Base-by-base conservation (phyloP, 2,329 filamentous ascomycete species). In the Raffaelea albimanens region DNA sequence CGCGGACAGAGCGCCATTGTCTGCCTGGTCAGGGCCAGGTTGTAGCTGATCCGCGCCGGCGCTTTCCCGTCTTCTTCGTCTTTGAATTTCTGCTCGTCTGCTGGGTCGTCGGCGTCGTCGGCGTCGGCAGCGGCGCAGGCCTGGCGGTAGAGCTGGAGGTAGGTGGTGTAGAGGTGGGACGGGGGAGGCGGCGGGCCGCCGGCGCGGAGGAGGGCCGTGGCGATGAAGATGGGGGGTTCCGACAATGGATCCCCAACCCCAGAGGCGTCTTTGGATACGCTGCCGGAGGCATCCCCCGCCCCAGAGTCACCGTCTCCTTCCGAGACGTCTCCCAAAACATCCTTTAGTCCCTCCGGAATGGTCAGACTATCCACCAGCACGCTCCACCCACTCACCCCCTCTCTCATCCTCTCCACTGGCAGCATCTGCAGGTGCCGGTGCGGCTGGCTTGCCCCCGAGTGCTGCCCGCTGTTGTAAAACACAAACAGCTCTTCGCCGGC, bases 401-500 rank as follows among this genome's bases (percentile, higher is more conserved):
- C 70, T 33, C 65, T 69, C 82, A 87, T 87, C 18, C 70, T 65
- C 8, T 75, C 70, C 0, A 86, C 70, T 0, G 82, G 82, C 3
- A 88, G 63, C n/a, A 87, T 71, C 61, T 88, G 84, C 22, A 88
- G 62, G 57, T 88, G 84, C 4, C 84, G 65, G 58, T 87, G 84
- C 13, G 83, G 75, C 59, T 88, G 83, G 53, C 80, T 84, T 1
- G 83, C 82, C 3, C 83, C 84, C 4, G 81, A 85, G 56, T 82
- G 72, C 11, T 70, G 61, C 2, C 84, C 84, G 29, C 77, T 81
- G 62, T 87, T 88, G 70, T 83, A 86, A 58, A 85, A 85, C 1
- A 75, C 79, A 54, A 76, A 84, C 2, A 85, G 61, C 23, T 72
- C 71, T 22, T 59, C 52, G 1, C 52, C 45, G 18, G 55, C 53